Base-by-base conservation (phyloP, 306 rosid genomes). In the Trichosanthes truncata region DNA sequence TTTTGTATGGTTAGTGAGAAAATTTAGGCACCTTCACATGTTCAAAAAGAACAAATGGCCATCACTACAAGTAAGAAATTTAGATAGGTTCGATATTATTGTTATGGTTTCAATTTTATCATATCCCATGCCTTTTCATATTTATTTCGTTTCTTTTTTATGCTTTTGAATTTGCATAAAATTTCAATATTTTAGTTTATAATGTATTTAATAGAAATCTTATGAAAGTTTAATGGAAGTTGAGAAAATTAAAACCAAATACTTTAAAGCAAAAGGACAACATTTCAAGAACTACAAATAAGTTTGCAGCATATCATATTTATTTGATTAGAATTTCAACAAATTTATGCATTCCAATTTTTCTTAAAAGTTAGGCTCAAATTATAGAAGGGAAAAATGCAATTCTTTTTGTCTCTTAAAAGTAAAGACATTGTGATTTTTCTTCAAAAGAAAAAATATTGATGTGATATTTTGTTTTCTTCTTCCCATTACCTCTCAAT, bases 401-500 rank as follows among this genome's bases (percentile, higher is more conserved):
- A 66, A 36, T 66, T 66, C 29, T 18, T 33, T 7, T 66, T 66
- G 73, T 66, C 73, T 8, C 72, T 65, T 36, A 17, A 35, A 65
- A 65, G 72, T 35, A 7, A 36, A 15, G 72, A 36, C 25, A 33
- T 6, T 65, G 46, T 4, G 46, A 18, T 65, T 31, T 62, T 65
- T 65, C 21, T 62, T 62, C 41, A 0, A 62, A n/a, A 56, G 14
- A 10, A 21, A 57, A 57, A 62, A 33, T 33, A 17, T 63, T 66
- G 49, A 66, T 38, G 74, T 66, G 74, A 66, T 66, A 9, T 66
- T 18, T 66, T 66, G 49, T 66, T 38, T 36, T 66, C 74, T 66
- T 66, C 49, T 20, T 9, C 49, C 29, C 5, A 66, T n/a, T 66
- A 66, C 48, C 21, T 66, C 48, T 18, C 74, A 29, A 61, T 25